phyloP scores from a whole-genome alignment of 2,329 filamentous ascomycete species.

The Xylariaceae sp. region DNA sequence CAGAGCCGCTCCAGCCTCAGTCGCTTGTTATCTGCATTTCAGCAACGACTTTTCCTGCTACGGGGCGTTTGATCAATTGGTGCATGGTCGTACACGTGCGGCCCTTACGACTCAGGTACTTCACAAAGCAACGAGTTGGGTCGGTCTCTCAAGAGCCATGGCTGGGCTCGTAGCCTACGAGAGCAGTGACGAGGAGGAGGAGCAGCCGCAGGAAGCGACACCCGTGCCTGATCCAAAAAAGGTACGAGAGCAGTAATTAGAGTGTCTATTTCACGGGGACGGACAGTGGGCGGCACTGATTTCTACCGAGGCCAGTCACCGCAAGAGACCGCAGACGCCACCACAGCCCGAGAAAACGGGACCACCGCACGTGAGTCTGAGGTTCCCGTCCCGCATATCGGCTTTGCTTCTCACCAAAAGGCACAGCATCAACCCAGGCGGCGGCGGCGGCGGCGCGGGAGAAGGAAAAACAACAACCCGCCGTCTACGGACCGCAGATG shows the following conservation, averaged over 20 bases:
- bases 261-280: too few species aligned
- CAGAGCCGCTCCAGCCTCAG: too few species aligned
- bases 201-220: constrained; percentile 20
- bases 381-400: neutral
- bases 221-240: constrained; percentile 17
- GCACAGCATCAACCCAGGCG: constrained; percentile 5
- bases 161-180: constrained; percentile 24
- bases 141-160: constrained; percentile 9
- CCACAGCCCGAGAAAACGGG: constrained; percentile 7
- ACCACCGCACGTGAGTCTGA: constrained; percentile 16
- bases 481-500: constrained; percentile 24
- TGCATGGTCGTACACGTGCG: too few species aligned
- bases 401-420: constrained; percentile 3
- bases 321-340: constrained; percentile 15
- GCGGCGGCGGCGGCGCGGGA: constrained; percentile 3
- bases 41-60: too few species aligned
- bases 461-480: constrained; percentile 9
- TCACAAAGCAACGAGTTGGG: too few species aligned
- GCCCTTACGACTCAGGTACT: too few species aligned
- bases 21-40: too few species aligned
- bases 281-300: constrained; percentile 25
- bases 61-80: too few species aligned
- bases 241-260: constrained; percentile 23
- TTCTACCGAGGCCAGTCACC: constrained; percentile 24
- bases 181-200: constrained; percentile 27